Evolutionary conservation across 108 stramenopile genomes (phyloP).

Genomic region (Epipyxis sp.): DNA sequence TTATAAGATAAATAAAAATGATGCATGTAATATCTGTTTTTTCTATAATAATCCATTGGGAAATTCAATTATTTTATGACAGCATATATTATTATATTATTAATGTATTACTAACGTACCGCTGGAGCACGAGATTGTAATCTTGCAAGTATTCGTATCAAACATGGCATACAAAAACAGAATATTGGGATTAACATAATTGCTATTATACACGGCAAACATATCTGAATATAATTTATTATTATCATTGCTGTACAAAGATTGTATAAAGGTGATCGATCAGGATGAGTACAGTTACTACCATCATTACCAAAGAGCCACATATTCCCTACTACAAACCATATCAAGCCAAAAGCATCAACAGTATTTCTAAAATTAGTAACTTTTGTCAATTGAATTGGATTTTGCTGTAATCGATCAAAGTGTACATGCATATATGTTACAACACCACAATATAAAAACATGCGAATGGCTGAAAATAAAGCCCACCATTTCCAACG

Average conservation of each 20-base stretch:
- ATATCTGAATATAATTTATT: constrained; percentile 54
- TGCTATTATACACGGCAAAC: constrained; percentile 56
- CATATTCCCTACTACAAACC: constrained; percentile 58
- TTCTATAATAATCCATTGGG: too few species aligned
- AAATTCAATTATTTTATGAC: too few species aligned
- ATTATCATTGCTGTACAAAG: constrained; percentile 56
- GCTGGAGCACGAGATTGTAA: constrained; percentile 46
- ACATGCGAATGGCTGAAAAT: constrained; percentile 42
- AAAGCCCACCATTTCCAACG: constrained; percentile 51
- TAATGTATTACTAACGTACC: too few species aligned
- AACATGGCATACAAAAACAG: constrained; percentile 60
- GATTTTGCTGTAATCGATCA: background rate
- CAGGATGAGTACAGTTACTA: constrained; percentile 22
- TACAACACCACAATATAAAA: background rate
- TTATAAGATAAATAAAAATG: too few species aligned
- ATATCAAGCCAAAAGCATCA: constrained; percentile 48
- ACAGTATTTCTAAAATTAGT: constrained; percentile 27
- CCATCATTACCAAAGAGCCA: constrained; percentile 47
- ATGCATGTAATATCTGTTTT: too few species aligned
- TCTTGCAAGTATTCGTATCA: constrained; percentile 52
- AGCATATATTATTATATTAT: too few species aligned
- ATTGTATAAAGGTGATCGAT: constrained; percentile 28
- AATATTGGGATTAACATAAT: constrained; percentile 54
- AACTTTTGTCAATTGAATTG: background rate
- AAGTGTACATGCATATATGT: background rate